These are phyloP conservation scores for Chlorella variabilis DNA, from an alignment of 163 green algal species.

Conservation along the genomic window DNA sequence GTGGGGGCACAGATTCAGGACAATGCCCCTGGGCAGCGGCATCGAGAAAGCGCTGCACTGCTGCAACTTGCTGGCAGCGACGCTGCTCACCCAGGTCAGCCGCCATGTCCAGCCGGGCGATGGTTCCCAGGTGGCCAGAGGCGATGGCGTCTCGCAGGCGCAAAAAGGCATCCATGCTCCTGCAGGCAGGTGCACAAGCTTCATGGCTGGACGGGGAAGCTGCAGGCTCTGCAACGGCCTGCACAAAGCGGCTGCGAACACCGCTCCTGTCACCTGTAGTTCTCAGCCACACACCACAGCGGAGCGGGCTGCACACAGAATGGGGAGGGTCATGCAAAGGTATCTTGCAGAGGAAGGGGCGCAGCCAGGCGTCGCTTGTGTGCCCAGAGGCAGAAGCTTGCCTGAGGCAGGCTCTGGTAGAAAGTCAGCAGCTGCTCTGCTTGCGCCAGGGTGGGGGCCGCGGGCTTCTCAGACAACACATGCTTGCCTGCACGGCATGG, in stretches of 20 bases:
- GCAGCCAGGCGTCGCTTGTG: too few relatives aligned
- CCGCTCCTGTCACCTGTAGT: conserved; percentile 21
- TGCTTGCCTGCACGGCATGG: conserved; percentile 27
- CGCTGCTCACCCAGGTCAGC: conserved; percentile 13
- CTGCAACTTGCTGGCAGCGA: too few relatives aligned
- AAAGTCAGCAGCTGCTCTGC: conserved; percentile 30
- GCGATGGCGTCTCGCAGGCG: neutral
- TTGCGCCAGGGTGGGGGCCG: neutral
- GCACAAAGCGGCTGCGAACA: too few relatives aligned
- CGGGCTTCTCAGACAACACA: conserved; percentile 29
- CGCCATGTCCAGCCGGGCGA: conserved; percentile 13
- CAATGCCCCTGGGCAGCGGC: too few relatives aligned
- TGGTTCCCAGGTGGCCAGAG: neutral
- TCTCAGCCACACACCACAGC: conserved; percentile 28
- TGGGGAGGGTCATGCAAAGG: too few relatives aligned
- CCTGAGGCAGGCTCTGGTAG: conserved; percentile 20
- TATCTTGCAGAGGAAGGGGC: neutral
- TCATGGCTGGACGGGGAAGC: neutral
- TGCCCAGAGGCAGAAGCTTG: too few relatives aligned
- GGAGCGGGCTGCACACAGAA: conserved; percentile 7
- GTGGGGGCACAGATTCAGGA: too few relatives aligned
- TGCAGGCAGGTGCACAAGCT: neutral
- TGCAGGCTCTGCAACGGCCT: too few relatives aligned
- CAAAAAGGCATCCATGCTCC: conserved; percentile 7
- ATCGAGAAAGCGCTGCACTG: too few relatives aligned